Evolutionary conservation across 2,329 filamentous ascomycete genomes (phyloP).

Genomic region (Calonectria henricotiae): DNA sequence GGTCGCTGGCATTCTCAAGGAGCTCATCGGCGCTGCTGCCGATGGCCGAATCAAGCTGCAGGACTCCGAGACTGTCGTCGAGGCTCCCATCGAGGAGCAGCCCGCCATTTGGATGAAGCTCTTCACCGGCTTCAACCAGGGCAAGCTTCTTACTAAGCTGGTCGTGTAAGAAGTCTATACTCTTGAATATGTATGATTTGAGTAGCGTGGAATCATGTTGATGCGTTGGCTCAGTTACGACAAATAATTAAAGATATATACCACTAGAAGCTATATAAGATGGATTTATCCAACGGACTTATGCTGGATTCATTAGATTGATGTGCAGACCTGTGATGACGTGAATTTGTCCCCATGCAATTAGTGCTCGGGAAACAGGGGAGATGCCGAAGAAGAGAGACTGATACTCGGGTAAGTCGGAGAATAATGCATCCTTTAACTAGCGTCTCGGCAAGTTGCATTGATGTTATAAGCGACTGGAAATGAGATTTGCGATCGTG

Average conservation of each 20-base stretch:
- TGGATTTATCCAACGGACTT: neutral
- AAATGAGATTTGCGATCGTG: neutral
- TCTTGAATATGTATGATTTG: neutral
- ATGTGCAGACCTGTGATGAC: neutral
- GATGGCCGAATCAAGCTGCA: conserved; percentile 51
- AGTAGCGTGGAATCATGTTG: neutral
- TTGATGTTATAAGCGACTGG: neutral
- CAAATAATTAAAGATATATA: conserved; percentile 8
- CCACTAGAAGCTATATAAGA: conserved; percentile 9
- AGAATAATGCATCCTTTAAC: neutral
- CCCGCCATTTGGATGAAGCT: conserved; percentile 52
- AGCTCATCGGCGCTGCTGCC: conserved; percentile 52
- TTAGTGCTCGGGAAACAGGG: no score
- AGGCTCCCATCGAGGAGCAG: conserved; percentile 51
- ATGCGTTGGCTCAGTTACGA: conserved; percentile 7
- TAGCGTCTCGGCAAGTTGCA: neutral
- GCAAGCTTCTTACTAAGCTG: conserved; percentile 53
- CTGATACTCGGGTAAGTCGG: no score
- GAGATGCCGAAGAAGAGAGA: no score
- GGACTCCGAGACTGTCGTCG: conserved; percentile 49
- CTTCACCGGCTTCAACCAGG: conserved; percentile 52
- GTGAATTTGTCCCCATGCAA: neutral
- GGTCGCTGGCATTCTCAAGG: conserved; percentile 48
- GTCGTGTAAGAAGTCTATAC: conserved; percentile 38
- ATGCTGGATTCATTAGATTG: no score